Percentiles rank a stretch among this genome's conserved stretches.
Evolutionary conservation across 108 stramenopile genomes (phyloP).

Genomic region (Nitzschia palea): DNA sequence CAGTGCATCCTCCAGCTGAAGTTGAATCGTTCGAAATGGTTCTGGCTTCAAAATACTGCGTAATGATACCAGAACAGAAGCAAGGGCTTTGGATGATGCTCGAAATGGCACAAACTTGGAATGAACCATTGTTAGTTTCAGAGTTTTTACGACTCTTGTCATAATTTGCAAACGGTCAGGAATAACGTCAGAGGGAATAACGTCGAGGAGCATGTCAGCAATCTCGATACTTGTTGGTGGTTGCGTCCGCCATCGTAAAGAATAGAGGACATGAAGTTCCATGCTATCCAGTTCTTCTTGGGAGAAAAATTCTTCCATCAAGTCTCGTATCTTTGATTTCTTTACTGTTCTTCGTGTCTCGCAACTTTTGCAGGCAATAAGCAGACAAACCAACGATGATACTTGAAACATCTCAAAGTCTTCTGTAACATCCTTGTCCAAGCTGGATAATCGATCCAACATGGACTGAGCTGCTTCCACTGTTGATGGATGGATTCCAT

Average conservation of each 20-base stretch:
- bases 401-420: neutral
- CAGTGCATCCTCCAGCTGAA: neutral
- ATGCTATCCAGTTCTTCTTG: neutral
- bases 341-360: neutral
- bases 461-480: neutral
- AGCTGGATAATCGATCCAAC: neutral
- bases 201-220: neutral
- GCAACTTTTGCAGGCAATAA: neutral
- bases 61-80: neutral
- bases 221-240: neutral
- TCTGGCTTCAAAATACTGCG: neutral
- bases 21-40: neutral
- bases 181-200: neutral
- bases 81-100: neutral
- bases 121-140: neutral
- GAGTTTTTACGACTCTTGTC: neutral
- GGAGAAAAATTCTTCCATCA: neutral
- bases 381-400: neutral
- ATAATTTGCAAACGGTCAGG: neutral
- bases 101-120: neutral
- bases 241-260: neutral
- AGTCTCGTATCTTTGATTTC: neutral
- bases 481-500: neutral
- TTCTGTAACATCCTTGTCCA: neutral
- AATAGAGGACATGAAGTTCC: conserved; percentile 1